Base-by-base conservation (phyloP, 345 rosid species). In the Heritiera fomes region DNA sequence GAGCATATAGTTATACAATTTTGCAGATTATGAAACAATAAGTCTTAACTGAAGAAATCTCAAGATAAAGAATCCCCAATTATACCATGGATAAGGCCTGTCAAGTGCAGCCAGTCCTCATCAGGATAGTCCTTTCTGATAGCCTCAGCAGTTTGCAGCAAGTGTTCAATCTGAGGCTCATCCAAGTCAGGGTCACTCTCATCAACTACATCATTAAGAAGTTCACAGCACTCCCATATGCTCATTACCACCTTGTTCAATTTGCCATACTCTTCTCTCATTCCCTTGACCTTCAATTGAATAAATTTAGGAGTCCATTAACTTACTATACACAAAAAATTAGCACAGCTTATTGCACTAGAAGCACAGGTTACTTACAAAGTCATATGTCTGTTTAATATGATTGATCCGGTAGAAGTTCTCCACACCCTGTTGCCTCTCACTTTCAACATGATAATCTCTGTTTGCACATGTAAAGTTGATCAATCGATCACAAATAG, bases 131-230 rank as follows among this genome's bases (percentile, higher is more conserved):
- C 92, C 43, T 80, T 87, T 47, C 92, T 76, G 18, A 91, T 87
- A 75, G 94, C 92, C 72, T 91, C 92, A 56, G 91, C 92, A 0
- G 94, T 88, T 71, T 91, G 94, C 77, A 91, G 60, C 75, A 89
- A 80, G 72, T 89, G 94, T 82, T 88, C 89, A 12, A 88, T 89
- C 62, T 91, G 91, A 34, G 92, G 92, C 71, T 91, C 92, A 28
- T 91, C 94, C 47, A 89, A 67, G 80, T 91, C 94, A n/a, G 94
- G 94, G 76, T 90, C 92, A 69, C 94, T 89, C 78, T 90, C 94
- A 66, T 90, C 94, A 13, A 90, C 91, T 3, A 87, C 94, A 47
- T 87, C 82, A 73, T 89, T 91, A 8, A 89, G 89, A 56, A 91
- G 87, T 60, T 85, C 91, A 78, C 94, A 91, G 69, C 94, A 91